phyloP scores from a whole-genome alignment of 768 basidiomycete species.

The Podaxis carcinomalis region DNA sequence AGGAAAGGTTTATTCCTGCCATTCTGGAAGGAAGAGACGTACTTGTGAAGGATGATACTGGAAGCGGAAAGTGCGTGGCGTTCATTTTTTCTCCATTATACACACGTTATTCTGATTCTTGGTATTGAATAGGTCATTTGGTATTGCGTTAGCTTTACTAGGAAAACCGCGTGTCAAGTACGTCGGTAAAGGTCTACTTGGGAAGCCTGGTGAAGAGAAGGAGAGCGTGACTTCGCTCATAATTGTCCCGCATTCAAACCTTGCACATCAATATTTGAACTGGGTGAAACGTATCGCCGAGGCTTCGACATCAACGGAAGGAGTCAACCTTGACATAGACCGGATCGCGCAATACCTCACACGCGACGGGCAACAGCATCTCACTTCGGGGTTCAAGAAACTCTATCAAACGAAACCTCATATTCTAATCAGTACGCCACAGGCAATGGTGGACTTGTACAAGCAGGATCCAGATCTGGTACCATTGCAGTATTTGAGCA shows the following conservation, averaged over 20 bases:
- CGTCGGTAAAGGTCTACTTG: constrained; percentile 15
- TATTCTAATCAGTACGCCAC: constrained; percentile 70
- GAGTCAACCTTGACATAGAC: constrained; percentile 22
- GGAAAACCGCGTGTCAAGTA: constrained; percentile 41
- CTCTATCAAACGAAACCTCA: constrained; percentile 49
- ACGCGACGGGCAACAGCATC: constrained; percentile 41
- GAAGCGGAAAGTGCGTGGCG: constrained; percentile 67
- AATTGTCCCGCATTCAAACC: constrained; percentile 69
- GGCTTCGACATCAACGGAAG: constrained; percentile 22
- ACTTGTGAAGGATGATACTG: constrained; percentile 66
- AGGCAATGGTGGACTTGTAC: constrained; percentile 57
- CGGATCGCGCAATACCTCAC: constrained; percentile 56
- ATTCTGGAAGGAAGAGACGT: constrained; percentile 55
- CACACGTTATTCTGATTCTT: neutral
- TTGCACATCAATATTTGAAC: constrained; percentile 60
- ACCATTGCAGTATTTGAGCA: constrained; percentile 42
- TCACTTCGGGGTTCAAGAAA: constrained; percentile 33
- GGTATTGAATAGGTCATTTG: constrained; percentile 55
- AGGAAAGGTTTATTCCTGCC: constrained; percentile 59
- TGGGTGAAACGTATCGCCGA: constrained; percentile 57
- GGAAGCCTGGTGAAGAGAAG: constrained; percentile 19
- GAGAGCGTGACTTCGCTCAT: constrained; percentile 48
- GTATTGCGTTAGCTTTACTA: constrained; percentile 60
- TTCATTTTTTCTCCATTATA: constrained; percentile 2
- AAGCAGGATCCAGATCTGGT: constrained; percentile 39